Conservation (phyloP, 768 basidiomycete genomes). For the Russula sp. region DNA sequence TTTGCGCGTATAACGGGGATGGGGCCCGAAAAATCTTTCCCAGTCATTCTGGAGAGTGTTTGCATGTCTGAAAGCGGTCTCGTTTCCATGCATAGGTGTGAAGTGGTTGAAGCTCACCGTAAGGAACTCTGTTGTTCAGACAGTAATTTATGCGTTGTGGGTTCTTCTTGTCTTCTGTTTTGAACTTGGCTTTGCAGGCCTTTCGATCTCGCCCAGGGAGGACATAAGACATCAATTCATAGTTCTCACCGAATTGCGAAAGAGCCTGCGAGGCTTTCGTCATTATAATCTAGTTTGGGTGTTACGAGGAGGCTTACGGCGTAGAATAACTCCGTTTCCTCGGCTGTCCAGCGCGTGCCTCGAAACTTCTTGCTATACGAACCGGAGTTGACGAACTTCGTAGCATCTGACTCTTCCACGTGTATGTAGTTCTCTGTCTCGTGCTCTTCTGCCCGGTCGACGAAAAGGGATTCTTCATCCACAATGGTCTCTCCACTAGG, state of each 20-base stretch:
- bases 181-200: constrained; percentile 92
- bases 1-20: constrained; percentile 58
- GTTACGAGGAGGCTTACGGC: constrained; percentile 45
- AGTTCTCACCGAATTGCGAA: constrained; percentile 86
- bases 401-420: constrained; percentile 74
- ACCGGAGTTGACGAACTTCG: constrained; percentile 79
- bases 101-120: constrained; percentile 47
- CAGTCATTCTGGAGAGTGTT: constrained; percentile 72
- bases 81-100: neutral
- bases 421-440: constrained; percentile 72
- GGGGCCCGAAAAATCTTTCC: constrained; percentile 80
- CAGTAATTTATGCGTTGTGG: constrained; percentile 67
- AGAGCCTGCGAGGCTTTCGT: constrained; percentile 55
- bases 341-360: constrained; percentile 84
- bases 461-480: constrained; percentile 78
- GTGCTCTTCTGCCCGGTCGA: constrained; percentile 63
- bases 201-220: constrained; percentile 82
- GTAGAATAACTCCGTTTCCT: constrained; percentile 85
- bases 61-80: constrained; percentile 49
- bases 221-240: constrained; percentile 83
- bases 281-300: neutral
- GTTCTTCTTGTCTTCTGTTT: constrained; percentile 80
- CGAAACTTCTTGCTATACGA: constrained; percentile 75
- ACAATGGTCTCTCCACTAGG: constrained; percentile 84
- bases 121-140: constrained; percentile 68